These are phyloP conservation scores for Suillus sp. DNA, from an alignment of 768 basidiomycete species.

Conservation along the genomic window DNA sequence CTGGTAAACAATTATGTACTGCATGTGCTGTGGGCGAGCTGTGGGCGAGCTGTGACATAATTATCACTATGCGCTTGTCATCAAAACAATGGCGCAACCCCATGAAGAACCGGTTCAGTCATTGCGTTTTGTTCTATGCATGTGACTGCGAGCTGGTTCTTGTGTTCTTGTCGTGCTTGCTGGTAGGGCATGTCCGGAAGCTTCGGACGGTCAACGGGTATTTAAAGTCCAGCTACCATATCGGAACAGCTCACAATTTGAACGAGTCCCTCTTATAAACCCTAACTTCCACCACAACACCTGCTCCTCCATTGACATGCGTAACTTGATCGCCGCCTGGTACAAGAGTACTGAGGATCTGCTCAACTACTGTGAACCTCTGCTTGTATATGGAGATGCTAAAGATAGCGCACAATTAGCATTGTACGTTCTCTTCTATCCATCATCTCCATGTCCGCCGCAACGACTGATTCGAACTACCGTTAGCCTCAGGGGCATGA, in stretches of 20 bases:
- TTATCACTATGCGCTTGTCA: neutral
- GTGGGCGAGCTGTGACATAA: neutral
- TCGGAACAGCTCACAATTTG: neutral
- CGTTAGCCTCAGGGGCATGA: conserved; percentile 2
- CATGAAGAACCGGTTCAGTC: neutral
- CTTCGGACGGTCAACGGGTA: neutral
- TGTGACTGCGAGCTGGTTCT: neutral
- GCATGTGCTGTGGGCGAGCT: neutral
- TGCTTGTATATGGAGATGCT: neutral
- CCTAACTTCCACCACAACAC: neutral
- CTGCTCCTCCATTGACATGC: neutral
- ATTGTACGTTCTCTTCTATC: neutral
- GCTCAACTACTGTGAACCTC: neutral
- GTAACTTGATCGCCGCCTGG: neutral
- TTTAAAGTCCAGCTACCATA: neutral
- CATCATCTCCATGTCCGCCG: neutral
- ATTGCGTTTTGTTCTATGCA: neutral
- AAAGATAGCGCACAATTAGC: neutral
- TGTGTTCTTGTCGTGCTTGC: neutral
- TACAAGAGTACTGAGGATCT: conserved; percentile 1
- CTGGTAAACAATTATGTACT: neutral
- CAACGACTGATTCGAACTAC: neutral
- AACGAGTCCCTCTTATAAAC: neutral
- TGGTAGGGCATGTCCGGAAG: neutral
- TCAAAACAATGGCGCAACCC: neutral